phyloP scores from a whole-genome alignment of 441 rosid species.

The Melastoma candidum region DNA sequence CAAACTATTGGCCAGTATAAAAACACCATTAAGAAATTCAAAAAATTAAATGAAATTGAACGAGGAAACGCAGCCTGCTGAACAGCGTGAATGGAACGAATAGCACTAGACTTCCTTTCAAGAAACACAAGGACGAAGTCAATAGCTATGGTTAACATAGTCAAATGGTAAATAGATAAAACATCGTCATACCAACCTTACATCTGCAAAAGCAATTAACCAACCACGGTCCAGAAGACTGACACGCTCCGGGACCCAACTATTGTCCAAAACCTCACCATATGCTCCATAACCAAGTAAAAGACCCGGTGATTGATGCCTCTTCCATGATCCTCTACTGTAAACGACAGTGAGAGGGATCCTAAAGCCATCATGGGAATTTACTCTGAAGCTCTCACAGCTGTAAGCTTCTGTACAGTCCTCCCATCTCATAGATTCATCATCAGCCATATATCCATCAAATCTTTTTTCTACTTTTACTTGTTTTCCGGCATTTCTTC shows the following conservation, averaged over 20 bases:
- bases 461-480: constrained; percentile 15
- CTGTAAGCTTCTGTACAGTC: constrained; percentile 43
- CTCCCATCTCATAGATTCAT: constrained; percentile 33
- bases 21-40: too few relatives aligned
- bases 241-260: constrained; percentile 69
- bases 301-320: constrained; percentile 56
- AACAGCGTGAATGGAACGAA: too few relatives aligned
- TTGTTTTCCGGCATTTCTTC: constrained; percentile 5
- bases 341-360: constrained; percentile 75
- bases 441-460: constrained; percentile 2
- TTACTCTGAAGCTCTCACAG: constrained; percentile 64
- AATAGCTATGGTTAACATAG: too few relatives aligned
- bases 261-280: constrained; percentile 75
- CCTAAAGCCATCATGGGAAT: constrained; percentile 62
- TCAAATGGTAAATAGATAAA: background rate
- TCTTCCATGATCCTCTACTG: constrained; percentile 56
- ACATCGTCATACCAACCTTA: constrained; percentile 43
- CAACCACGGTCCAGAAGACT: constrained; percentile 94
- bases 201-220: constrained; percentile 92
- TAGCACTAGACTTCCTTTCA: too few relatives aligned
- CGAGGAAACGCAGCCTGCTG: too few relatives aligned
- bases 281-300: constrained; percentile 87
- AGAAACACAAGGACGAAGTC: too few relatives aligned
- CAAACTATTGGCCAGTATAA: too few relatives aligned
- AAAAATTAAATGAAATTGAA: too few relatives aligned